Evolutionary conservation across 441 rosid species (phyloP).

Genomic region (Arabidopsis lyrata): DNA sequence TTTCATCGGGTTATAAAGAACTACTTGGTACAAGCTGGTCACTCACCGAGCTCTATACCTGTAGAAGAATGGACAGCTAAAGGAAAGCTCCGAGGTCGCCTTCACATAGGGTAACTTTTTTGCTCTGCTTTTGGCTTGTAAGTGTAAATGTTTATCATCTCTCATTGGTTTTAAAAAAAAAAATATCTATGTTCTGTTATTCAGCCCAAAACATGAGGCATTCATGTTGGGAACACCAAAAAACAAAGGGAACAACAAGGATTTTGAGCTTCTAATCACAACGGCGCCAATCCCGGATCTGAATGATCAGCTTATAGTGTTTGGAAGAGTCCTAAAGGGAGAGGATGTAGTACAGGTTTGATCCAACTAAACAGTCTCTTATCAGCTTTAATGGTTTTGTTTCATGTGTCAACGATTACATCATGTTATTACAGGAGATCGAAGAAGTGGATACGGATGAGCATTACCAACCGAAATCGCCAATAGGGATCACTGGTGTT

Average conservation of each 20-base stretch:
- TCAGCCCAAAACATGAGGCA: slow-evolving; percentile 87
- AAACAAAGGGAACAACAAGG: slow-evolving; percentile 60
- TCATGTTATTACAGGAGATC: slow-evolving; percentile 63
- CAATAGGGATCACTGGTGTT: slow-evolving; percentile 58
- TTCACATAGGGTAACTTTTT: slow-evolving; percentile 62
- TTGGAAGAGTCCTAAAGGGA: slow-evolving; percentile 86
- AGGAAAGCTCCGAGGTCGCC: slow-evolving; percentile 70
- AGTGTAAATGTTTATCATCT: not conserved
- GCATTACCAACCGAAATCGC: slow-evolving; percentile 76
- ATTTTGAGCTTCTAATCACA: slow-evolving; percentile 76
- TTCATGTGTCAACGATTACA: not conserved
- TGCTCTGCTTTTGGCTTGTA: slow-evolving; percentile 11
- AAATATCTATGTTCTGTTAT: slow-evolving; percentile 19
- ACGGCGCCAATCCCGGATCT: slow-evolving; percentile 91
- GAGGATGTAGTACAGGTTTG: slow-evolving; percentile 91
- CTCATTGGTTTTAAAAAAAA: not conserved
- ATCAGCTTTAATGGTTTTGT: not conserved
- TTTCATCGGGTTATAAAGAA: slow-evolving; percentile 83
- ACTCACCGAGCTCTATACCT: slow-evolving; percentile 56
- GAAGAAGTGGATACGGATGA: slow-evolving; percentile 94
- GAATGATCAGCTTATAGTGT: slow-evolving; percentile 71
- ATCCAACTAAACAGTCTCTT: slow-evolving; percentile 12
- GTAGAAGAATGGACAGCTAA: slow-evolving; percentile 81
- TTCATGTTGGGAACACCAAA: slow-evolving; percentile 88
- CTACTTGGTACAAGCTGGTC: slow-evolving; percentile 86